Base-by-base conservation (phyloP, 2,329 filamentous ascomycete species). In the Lachnellula subtilissima region DNA sequence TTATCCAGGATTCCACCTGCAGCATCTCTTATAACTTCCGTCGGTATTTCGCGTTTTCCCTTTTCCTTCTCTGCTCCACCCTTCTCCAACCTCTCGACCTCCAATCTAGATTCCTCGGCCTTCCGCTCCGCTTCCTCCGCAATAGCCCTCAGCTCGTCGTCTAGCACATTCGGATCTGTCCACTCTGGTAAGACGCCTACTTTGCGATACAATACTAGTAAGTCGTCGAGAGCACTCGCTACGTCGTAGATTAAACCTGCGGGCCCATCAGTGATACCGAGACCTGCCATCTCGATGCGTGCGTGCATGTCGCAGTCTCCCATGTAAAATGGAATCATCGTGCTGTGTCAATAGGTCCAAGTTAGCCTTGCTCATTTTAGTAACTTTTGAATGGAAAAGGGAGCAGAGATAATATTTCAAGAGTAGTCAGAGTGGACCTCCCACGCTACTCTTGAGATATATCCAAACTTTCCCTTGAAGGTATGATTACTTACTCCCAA, bases 241-340 rank as follows among this genome's bases (percentile, higher is more conserved):
- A 78, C 75, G 60, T 78, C 76, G 32, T 72, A 76, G 40, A 81
- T 70, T 32, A 76, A 70, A 14, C 75, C 77, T 3, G 70, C 73
- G 5, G 66, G 68, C 1, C 60, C 67, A 32, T 47, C 47, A 77
- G 73, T 5, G 64, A 60, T 53, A 73, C 74, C 5, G 2, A 25
- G 77, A 4, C 74, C 72, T 14, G 66, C 69, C 76, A 80, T 79
- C 5, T 61, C 56, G n/a, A 81, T 60, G 3, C 79, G 73, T 6
- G 70, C 69, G 62, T 82, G 78, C 71, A 79, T 76, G 64, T 83
- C 80, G 67, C 79, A 84, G 63, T 84, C 81, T 36, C 76, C 80
- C 57, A 76, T 73, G 65, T 84, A 84, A 63, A 78, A 84, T 0
- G 81, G 78, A 42, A 85, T 83, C 55, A 79, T 69, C 0, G 77